Conservation (phyloP, 176 grass and related monocot species). For the Eleusine indica region DNA sequence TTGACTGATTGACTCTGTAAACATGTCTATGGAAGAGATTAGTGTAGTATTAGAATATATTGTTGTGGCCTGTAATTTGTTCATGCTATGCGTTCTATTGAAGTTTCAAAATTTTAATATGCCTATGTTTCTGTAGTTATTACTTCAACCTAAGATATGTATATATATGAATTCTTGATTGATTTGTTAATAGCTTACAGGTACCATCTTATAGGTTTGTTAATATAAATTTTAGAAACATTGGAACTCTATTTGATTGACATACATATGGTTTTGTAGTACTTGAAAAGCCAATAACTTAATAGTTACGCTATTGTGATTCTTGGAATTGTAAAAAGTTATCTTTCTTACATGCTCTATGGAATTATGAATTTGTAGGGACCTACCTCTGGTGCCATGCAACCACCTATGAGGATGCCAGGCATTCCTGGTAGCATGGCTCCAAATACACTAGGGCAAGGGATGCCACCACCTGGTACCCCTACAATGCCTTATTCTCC, state of each 20-base stretch:
- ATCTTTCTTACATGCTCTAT: constrained; percentile 10
- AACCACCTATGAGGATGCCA: constrained; percentile 46
- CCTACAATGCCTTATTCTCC: constrained; percentile 63
- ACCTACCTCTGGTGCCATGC: constrained; percentile 45
- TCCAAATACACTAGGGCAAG: constrained; percentile 49
- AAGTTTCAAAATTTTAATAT: neutral
- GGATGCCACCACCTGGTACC: constrained; percentile 47
- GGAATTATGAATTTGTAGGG: constrained; percentile 43
- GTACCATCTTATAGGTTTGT: neutral
- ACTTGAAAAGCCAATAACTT: neutral
- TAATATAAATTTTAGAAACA: neutral
- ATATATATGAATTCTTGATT: neutral
- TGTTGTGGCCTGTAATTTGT: neutral
- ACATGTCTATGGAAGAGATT: neutral
- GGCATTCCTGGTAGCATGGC: constrained; percentile 47
- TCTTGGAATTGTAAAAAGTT: constrained; percentile 1
- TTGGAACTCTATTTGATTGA: neutral
- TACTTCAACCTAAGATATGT: neutral
- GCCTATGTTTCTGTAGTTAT: neutral
- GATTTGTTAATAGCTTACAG: constrained; percentile 6
- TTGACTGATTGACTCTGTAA: constrained; percentile 2
- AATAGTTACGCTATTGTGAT: constrained; percentile 30
- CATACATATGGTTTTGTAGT: neutral
- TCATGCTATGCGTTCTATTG: neutral
- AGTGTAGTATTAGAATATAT: neutral